Evolutionary conservation across 2,329 filamentous ascomycete genomes (phyloP).

Genomic region (Cladophialophora immunda): DNA sequence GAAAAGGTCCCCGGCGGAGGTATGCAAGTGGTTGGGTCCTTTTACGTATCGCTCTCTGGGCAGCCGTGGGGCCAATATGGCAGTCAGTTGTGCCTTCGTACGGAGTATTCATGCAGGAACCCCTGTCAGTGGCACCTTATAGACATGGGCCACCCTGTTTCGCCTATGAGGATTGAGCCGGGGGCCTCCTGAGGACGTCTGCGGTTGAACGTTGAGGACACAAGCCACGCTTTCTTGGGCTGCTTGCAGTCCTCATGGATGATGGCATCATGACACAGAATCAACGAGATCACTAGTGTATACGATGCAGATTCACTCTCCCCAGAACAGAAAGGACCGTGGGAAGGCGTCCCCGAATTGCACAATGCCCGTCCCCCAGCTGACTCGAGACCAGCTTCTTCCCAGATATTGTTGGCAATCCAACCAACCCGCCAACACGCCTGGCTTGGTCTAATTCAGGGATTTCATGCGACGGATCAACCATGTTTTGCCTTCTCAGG

Average conservation of each 20-base stretch:
- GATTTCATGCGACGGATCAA: background rate
- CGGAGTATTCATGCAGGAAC: slow-evolving; percentile 3
- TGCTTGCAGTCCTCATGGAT: background rate
- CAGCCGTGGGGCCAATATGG: background rate
- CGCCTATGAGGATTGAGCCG: slow-evolving; percentile 9
- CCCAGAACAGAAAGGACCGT: background rate
- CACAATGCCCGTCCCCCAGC: background rate
- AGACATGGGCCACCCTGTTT: slow-evolving; percentile 9
- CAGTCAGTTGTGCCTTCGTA: background rate
- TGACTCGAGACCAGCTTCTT: background rate
- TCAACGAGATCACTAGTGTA: background rate
- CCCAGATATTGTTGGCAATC: background rate
- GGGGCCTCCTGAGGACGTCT: slow-evolving; percentile 2
- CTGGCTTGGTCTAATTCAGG: background rate
- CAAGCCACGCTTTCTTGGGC: slow-evolving; percentile 8
- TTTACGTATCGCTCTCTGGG: background rate
- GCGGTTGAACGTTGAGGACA: slow-evolving; percentile 11
- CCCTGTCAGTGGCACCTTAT: slow-evolving; percentile 9
- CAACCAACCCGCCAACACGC: background rate
- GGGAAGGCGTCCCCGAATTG: background rate
- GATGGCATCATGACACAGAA: slow-evolving; percentile 9
- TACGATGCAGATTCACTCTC: background rate
- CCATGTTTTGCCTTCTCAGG: background rate
- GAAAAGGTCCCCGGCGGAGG: slow-evolving; percentile 2
- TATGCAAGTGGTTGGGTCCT: background rate